Evolutionary conservation across 2,329 filamentous ascomycete genomes (phyloP), one percentile per base, ranked within the genome.

Genomic region (Aspergillus sp.): DNA sequence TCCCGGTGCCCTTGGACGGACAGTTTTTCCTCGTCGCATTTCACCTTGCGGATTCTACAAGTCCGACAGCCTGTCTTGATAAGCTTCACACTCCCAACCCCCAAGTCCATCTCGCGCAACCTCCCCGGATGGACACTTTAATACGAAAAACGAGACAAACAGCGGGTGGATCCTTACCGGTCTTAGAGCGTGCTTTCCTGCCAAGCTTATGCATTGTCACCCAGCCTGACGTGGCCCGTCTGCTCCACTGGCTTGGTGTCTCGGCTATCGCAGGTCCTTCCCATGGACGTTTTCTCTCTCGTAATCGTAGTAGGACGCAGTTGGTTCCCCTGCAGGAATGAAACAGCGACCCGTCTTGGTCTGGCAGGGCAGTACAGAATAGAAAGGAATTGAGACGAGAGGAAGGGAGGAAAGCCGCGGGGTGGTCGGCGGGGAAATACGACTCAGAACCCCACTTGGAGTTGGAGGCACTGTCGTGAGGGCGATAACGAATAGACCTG

Each of bases 1-100:
- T 70, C 68, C 22, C 59, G 53, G 26, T 65, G 57, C 20, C 58
- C 64, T 5, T 50, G 49, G 9, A 63, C 61, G 11, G 22, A 12
- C 9, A 67, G 49, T 52, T 69, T 69, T 29, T 68, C 67, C 53
- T 72, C 69, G 47, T 70, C 71, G 53, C 69, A 73, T 65, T 72
- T 73, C 24, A 70, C 63, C 61, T 72, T 72, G 52, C 69, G 65
- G 18, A 67, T 69, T 29, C 68, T 59, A 63, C 71, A 73, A 29
- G 71, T 71, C 53, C 66, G 64, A 55, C 68, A 73, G 7, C 69
- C 69, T 69, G 39, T 39, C 49, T 42, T 26, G 50, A 32, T 53
- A n/a, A 52, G 46, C 39, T 5, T 31, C 22, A 49, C 46, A 11
- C 46, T 49, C 7, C 7, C 26, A 29, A 24, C 24, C 6, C 26